phyloP scores from a whole-genome alignment of 371 early-diverging fungal genomes.

The Lichtheimia ramosa region DNA sequence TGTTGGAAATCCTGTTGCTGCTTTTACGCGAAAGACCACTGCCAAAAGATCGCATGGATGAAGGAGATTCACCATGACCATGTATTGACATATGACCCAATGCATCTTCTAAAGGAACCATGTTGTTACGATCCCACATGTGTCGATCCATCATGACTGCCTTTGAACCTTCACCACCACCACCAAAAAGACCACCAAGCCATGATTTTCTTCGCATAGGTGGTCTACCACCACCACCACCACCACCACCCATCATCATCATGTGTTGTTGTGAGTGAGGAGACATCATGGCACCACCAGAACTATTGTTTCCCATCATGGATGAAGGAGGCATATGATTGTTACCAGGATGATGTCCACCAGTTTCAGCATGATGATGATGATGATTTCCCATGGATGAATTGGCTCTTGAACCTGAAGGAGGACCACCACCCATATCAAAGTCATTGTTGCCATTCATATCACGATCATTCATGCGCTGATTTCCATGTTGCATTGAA shows the following conservation, averaged over 20 bases:
- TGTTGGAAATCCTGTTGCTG: slow-evolving; percentile 12
- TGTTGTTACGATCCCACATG: slow-evolving; percentile 11
- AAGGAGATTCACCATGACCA: slow-evolving; percentile 2
- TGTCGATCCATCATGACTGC: background rate
- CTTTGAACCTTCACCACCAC: background rate
- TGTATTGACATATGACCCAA: slow-evolving; percentile 7
- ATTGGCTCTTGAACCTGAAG: too few relatives aligned
- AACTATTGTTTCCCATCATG: background rate
- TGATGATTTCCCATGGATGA: too few relatives aligned
- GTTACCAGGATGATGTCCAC: background rate
- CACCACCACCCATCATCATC: background rate
- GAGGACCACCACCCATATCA: background rate
- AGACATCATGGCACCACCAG: background rate
- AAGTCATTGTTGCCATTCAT: slow-evolving; percentile 2
- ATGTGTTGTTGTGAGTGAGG: background rate
- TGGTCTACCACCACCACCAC: background rate
- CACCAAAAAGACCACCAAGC: slow-evolving; percentile 13
- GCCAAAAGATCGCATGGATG: slow-evolving; percentile 2
- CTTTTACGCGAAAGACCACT: background rate
- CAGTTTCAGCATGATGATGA: too few relatives aligned
- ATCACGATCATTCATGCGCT: background rate
- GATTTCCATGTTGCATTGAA: background rate
- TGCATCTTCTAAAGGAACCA: slow-evolving; percentile 15
- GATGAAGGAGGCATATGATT: background rate
- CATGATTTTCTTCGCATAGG: slow-evolving; percentile 12